Conservation (phyloP, 179 eudicot species). For the Patellifolia procumbens region DNA sequence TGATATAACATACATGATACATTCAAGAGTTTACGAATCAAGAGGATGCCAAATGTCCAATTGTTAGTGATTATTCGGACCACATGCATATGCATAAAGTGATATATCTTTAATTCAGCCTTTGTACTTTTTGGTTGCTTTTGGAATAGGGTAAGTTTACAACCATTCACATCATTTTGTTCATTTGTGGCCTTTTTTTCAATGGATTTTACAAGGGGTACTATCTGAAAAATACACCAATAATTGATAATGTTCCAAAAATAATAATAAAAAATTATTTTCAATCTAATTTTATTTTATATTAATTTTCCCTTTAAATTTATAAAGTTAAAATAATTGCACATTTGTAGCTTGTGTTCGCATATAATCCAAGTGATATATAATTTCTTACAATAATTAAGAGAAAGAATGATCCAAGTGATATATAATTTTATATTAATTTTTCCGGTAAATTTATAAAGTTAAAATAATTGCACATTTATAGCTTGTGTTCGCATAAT, state of each 20-base stretch:
- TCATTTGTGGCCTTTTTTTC: not conserved
- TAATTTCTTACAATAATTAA: too few relatives aligned
- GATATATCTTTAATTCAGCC: not conserved
- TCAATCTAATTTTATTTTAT: not conserved
- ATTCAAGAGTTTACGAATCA: not conserved
- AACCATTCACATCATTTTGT: not conserved
- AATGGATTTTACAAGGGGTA: not conserved
- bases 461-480: too few relatives aligned
- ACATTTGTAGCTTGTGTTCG: too few relatives aligned
- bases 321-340: too few relatives aligned
- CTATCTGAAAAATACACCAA: not conserved
- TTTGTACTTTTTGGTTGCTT: not conserved
- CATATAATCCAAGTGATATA: too few relatives aligned
- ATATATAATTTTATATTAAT: too few relatives aligned
- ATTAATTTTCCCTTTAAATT: too few relatives aligned
- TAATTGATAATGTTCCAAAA: not conserved
- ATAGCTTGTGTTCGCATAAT: too few relatives aligned
- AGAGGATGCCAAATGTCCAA: not conserved
- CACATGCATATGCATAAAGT: not conserved
- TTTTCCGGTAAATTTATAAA: too few relatives aligned
- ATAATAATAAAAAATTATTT: not conserved
- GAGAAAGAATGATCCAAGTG: too few relatives aligned
- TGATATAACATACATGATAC: too few relatives aligned
- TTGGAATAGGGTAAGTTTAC: not conserved
- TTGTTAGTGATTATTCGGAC: not conserved